Evolutionary conservation across 2,329 filamentous ascomycete species (phyloP), one percentile per base, ranked within the genome.

Genomic region (Hypoxylon sp.): DNA sequence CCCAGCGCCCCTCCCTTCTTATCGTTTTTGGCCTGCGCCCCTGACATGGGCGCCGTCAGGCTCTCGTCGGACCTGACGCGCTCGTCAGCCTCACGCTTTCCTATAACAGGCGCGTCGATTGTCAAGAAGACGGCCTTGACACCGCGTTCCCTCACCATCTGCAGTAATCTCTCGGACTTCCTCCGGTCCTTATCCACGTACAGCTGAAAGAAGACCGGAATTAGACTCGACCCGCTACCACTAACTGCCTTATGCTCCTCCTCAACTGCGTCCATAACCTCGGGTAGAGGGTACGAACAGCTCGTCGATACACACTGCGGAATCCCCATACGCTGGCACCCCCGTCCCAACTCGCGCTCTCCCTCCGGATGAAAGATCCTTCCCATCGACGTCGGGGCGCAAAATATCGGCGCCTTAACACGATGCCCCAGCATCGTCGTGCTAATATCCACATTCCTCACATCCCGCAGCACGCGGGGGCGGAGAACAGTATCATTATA

Each of bases 341-440:
- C 88, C 25, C 81, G 78, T 0, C 83, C 87, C 12, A 90, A 80
- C 12, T 82, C 87, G 32, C 82, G 79, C 75, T 91, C 89, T n/a
- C 89, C 90, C 25, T 89, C 84, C 0, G 85, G 83, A 71, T 91
- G 88, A 48, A 89, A 87, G 58, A 90, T 76, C 53, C 82, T 84
- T 2, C 86, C 88, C 84, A 91, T 88, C 1, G 87, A 87, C 1
- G 89, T 87, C 0, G 89, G 89, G 32, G 86, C 85, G 65, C 87
- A 84, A 74, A 91, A 91, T 27, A 91, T 80, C 0, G 89, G 89
- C 2, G 87, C 78, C 29, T 79, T 80, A 61, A 85, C 81, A 3
- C 78, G 74, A 29, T 81, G 76, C 0, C 87, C 88, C 0, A 91
- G 78, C 30, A 91, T 86, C 8, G 77, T 83, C 1, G 87, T 84